Evolutionary conservation across 225 moss, liverwort and hornwort species (phyloP).

Genomic region (Polytrichum commune): DNA sequence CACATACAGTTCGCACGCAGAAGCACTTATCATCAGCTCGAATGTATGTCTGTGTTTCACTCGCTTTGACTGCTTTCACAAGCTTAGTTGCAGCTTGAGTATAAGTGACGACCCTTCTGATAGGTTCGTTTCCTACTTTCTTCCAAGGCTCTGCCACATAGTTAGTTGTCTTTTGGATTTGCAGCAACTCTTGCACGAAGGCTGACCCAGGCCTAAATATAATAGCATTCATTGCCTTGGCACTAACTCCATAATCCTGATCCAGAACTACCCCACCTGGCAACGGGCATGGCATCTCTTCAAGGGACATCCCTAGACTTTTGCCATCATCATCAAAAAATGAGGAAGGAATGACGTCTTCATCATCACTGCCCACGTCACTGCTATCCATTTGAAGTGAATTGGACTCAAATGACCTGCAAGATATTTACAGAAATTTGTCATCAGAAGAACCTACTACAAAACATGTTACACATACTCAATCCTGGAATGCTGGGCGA

Average conservation of each 20-base stretch:
- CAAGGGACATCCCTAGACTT: conserved; percentile 45
- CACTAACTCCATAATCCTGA: conserved; percentile 67
- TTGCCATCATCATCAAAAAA: conserved; percentile 86
- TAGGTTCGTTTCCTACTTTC: conserved; percentile 48
- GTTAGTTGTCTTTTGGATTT: conserved; percentile 68
- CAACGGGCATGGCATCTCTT: conserved; percentile 57
- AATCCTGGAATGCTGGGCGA: no score
- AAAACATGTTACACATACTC: no score
- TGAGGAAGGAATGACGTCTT: conserved; percentile 60
- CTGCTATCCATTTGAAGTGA: conserved; percentile 33
- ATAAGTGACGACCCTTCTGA: conserved; percentile 61
- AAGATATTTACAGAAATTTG: not conserved
- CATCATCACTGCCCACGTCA: conserved; percentile 44
- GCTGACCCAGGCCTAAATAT: conserved; percentile 65
- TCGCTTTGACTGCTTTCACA: conserved; percentile 65
- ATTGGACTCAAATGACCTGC: conserved; percentile 33
- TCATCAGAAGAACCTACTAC: no score
- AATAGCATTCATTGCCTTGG: conserved; percentile 74
- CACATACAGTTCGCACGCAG: conserved; percentile 41
- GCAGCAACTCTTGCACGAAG: conserved; percentile 57
- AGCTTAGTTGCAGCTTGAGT: conserved; percentile 72
- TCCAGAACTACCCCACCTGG: conserved; percentile 66
- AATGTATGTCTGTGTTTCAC: conserved; percentile 64
- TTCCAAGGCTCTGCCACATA: conserved; percentile 66
- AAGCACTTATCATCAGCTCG: conserved; percentile 79